phyloP scores from a whole-genome alignment of 805 yeast genomes.

The Kazachstania martiniae region DNA sequence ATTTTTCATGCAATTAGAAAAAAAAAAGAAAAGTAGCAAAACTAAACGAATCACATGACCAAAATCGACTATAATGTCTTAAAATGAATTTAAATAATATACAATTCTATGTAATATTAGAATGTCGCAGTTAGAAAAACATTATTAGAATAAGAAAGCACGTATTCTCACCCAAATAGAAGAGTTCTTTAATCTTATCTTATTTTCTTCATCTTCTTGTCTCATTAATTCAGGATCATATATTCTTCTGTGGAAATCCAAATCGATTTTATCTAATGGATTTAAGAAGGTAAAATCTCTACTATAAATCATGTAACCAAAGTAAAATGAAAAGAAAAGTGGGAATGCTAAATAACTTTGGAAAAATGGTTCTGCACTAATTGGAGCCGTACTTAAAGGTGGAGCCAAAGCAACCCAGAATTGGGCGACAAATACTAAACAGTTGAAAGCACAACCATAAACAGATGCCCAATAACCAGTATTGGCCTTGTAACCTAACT shows the following conservation, averaged over 20 bases:
- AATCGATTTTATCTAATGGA: constrained; percentile 31
- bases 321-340: constrained; percentile 34
- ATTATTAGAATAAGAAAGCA: constrained; percentile 32
- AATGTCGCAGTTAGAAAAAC: background rate
- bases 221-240: constrained; percentile 31
- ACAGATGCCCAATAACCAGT: constrained; percentile 41
- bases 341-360: constrained; percentile 42
- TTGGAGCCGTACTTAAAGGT: constrained; percentile 30
- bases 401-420: constrained; percentile 60
- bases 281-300: constrained; percentile 28
- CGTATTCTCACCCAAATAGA: constrained; percentile 27
- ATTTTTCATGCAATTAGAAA: background rate
- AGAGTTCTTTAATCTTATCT: constrained; percentile 12
- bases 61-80: background rate
- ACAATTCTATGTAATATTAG: background rate
- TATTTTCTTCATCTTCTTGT: constrained; percentile 33
- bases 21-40: background rate
- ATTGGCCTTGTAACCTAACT: constrained; percentile 40
- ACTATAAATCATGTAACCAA: constrained; percentile 40
- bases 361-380: constrained; percentile 37
- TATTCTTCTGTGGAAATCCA: constrained; percentile 34
- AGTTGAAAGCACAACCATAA: constrained; percentile 39
- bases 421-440: constrained; percentile 43
- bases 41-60: background rate
- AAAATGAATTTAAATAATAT: background rate